Evolutionary conservation across 768 basidiomycete species (phyloP).

Genomic region (Russula sp.): DNA sequence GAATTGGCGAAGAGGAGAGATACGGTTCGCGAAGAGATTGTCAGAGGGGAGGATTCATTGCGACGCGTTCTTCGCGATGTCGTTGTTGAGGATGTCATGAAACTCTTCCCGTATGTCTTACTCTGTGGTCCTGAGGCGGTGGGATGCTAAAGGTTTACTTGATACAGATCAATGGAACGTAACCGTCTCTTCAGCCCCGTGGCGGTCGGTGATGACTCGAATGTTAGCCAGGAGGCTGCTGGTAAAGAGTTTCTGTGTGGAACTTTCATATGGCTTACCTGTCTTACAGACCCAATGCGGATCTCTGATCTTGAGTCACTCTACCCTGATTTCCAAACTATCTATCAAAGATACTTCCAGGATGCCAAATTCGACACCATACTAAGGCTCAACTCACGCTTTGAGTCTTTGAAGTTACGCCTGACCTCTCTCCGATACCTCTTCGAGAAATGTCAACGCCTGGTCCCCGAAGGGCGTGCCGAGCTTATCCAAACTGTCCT

Average conservation of each 20-base stretch:
- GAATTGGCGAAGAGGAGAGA: neutral
- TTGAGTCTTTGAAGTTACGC: neutral
- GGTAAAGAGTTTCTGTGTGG: neutral
- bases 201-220: neutral
- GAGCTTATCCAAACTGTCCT: neutral
- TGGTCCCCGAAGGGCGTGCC: neutral
- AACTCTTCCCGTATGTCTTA: conserved; percentile 4
- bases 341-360: neutral
- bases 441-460: neutral
- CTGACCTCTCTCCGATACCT: neutral
- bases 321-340: neutral
- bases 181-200: neutral
- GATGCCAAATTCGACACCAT: neutral
- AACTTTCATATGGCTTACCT: neutral
- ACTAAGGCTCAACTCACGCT: neutral
- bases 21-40: neutral
- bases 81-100: neutral
- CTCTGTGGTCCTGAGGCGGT: neutral
- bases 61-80: neutral
- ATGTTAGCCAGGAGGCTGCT: neutral
- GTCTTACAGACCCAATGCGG: neutral
- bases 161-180: neutral
- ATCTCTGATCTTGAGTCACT: neutral
- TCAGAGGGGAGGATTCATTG: neutral
- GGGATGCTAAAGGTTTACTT: neutral